Evolutionary conservation across 805 yeast species (phyloP).

Genomic region (Lipomyces orientalis): DNA sequence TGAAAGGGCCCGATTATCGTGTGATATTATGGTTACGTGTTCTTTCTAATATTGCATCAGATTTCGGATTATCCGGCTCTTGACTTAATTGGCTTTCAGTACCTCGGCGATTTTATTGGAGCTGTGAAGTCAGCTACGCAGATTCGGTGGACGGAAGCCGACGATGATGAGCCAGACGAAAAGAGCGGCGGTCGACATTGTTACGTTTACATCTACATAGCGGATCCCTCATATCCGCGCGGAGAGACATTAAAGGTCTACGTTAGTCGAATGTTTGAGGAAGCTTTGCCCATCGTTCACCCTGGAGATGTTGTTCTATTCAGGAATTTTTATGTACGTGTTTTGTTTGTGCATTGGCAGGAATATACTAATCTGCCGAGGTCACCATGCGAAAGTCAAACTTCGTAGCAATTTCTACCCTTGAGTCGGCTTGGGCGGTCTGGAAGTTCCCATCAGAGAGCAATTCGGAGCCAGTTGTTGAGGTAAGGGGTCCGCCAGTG

Average conservation of each 20-base stretch:
- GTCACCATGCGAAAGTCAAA: conserved; percentile 8
- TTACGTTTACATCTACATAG: conserved; percentile 8
- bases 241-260: conserved; percentile 7
- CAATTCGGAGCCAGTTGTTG: background rate
- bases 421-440: conserved; percentile 28
- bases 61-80: conserved; percentile 18
- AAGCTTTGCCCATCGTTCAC: conserved; percentile 16
- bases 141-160: background rate
- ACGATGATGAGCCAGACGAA: background rate
- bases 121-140: conserved; percentile 12
- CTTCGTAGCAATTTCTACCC: conserved; percentile 10
- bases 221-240: conserved; percentile 17
- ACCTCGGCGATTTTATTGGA: conserved; percentile 23
- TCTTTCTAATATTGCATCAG: conserved; percentile 3
- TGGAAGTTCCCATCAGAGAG: conserved; percentile 4
- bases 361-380: background rate
- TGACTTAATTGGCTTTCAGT: conserved; percentile 1
- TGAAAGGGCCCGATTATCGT: background rate
- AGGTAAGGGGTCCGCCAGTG: conserved; percentile 26
- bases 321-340: conserved; percentile 21
- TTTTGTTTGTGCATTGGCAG: background rate
- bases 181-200: background rate
- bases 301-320: conserved; percentile 26
- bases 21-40: conserved; percentile 8
- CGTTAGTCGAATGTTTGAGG: conserved; percentile 10